Conservation (phyloP, 2,329 filamentous ascomycete genomes). For the Pseudogymnoascus sp. region DNA sequence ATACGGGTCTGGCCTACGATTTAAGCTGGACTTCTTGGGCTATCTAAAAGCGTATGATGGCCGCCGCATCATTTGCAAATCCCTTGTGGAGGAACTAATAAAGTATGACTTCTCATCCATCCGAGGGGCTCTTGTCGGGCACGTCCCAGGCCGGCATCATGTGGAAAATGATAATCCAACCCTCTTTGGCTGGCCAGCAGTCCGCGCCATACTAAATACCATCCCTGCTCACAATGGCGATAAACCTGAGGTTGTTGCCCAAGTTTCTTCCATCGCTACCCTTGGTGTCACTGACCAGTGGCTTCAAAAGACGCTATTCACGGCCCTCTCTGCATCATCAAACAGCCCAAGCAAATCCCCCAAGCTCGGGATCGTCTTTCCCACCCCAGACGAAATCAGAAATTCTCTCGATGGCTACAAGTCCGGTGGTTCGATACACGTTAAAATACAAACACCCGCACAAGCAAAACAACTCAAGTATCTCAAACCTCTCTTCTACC, state of each 20-base stretch:
- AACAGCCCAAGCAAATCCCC: conserved; percentile 30
- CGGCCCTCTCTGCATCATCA: conserved; percentile 31
- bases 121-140: conserved; percentile 66
- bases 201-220: conserved; percentile 51
- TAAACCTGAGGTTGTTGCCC: conserved; percentile 45
- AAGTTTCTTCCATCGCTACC: conserved; percentile 78
- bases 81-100: conserved; percentile 49
- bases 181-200: conserved; percentile 68
- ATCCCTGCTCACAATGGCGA: conserved; percentile 40
- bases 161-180: conserved; percentile 41
- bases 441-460: conserved; percentile 60
- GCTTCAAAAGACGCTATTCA: conserved; percentile 59
- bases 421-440: conserved; percentile 75
- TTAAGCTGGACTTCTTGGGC: conserved; percentile 66
- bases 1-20: conserved; percentile 56
- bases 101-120: conserved; percentile 64
- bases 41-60: conserved; percentile 67
- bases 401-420: conserved; percentile 68
- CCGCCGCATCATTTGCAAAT: conserved; percentile 43
- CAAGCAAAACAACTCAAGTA: conserved; percentile 70
- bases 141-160: conserved; percentile 62
- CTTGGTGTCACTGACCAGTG: conserved; percentile 64
- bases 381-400: conserved; percentile 71
- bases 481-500: conserved; percentile 60
- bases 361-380: conserved; percentile 67